Base-by-base conservation (phyloP, 345 rosid genomes). In the Odontarrhena argentea region DNA sequence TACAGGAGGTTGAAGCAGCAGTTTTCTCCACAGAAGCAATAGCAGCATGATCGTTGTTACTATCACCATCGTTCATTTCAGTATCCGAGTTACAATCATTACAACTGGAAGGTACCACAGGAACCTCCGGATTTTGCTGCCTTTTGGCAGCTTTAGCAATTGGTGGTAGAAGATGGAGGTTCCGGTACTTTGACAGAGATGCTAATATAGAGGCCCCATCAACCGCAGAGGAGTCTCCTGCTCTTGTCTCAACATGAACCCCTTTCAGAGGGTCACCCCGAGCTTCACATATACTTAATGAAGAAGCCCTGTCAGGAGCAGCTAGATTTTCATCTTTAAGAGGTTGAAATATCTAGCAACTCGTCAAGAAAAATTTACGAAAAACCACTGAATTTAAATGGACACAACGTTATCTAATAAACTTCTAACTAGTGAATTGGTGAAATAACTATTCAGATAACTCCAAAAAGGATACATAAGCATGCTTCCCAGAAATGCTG, bases 131-230 rank as follows among this genome's bases (percentile, higher is more conserved):
- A 74, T 80, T 84, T 65, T 79, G 83, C 75, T 82, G 92, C 26
- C 69, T 63, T 47, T 85, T 83, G 38, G 71, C 78, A 48, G 80
- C 35, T 83, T 86, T 87, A 9, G 80, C 69, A 60, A 84, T 77
- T 18, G 91, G 83, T 7, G 90, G 86, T 68, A 86, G 76, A 45
- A 85, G 82, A 53, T 87, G 79, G 56, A 81, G 73, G 63, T 85
- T 80, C 22, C 68, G 86, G 65, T 75, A 61, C 77, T 83, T 82
- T 34, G 96, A 86, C 54, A 93, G 79, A 74, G 95, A 93, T 36
- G 97, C 92, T 74, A 91, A 77, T 77, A 91, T 88, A 32, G 97
- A 87, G 51, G 96, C 98, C 57, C 95, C 96, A 30, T 90, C 84
- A 81, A 79, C 87, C 80, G 89, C 88, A 50, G 97, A 87, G 15